Conservation (phyloP, 106 monocot species). For the Dioscorea dumetorum region DNA sequence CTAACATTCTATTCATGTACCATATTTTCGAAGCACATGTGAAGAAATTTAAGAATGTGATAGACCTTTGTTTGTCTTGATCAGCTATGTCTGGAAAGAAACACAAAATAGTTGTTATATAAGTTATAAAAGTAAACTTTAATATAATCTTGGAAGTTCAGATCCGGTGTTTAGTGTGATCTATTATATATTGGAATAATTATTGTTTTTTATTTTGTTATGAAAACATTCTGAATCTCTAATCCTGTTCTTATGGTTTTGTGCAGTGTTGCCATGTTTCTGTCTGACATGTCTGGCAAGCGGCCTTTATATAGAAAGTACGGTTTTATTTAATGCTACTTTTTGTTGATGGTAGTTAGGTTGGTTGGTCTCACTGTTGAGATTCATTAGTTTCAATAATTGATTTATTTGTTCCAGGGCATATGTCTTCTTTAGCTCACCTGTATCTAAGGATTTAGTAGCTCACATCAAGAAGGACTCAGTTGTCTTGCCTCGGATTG, state of each 20-base stretch:
- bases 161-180: too few species aligned
- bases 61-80: too few species aligned
- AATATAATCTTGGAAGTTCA: too few species aligned
- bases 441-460: conserved; percentile 59
- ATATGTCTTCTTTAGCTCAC: conserved; percentile 69
- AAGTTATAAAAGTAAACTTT: too few species aligned
- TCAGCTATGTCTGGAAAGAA: too few species aligned
- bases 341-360: background rate
- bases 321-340: conserved; percentile 4
- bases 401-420: conserved; percentile 29
- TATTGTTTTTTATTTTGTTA: too few species aligned
- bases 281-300: conserved; percentile 97
- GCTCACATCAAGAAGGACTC: conserved; percentile 67
- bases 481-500: conserved; percentile 69
- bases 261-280: conserved; percentile 87
- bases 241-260: conserved; percentile 2
- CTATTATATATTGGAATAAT: too few species aligned
- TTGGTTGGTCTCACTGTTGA: background rate
- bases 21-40: too few species aligned
- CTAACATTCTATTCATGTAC: too few species aligned
- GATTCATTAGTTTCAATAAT: background rate
- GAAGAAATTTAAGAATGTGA: too few species aligned
- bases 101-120: too few species aligned
- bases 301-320: conserved; percentile 95
- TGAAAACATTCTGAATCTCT: background rate